phyloP scores from a whole-genome alignment of 768 basidiomycete species.

The Tulasnella sp. region DNA sequence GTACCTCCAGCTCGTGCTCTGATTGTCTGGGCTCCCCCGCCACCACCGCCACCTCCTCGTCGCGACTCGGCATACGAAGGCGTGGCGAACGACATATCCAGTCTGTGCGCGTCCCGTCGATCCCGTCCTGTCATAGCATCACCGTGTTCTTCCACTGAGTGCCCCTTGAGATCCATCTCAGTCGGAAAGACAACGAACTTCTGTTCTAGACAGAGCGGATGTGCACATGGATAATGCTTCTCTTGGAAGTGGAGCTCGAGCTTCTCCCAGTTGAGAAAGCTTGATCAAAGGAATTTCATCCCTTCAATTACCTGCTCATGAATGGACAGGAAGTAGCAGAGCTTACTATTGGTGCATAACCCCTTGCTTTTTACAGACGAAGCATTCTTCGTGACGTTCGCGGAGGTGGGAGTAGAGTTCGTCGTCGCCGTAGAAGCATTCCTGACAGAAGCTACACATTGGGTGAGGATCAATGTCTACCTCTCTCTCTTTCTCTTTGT shows the following conservation, averaged over 20 bases:
- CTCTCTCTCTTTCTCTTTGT: conserved; percentile 24
- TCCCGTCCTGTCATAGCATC: conserved; percentile 60
- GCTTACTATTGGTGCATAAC: conserved; percentile 78
- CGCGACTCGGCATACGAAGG: conserved; percentile 19
- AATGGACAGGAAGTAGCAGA: conserved; percentile 4
- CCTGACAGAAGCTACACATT: conserved; percentile 78
- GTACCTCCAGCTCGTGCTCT: too few species aligned
- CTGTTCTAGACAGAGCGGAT: conserved; percentile 59
- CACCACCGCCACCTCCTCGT: conserved; percentile 30
- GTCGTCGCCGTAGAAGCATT: conserved; percentile 87
- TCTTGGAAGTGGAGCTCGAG: conserved; percentile 29
- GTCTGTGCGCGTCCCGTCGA: conserved; percentile 52
- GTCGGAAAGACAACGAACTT: conserved; percentile 95
- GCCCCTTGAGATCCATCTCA: conserved; percentile 79
- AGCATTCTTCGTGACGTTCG: conserved; percentile 90
- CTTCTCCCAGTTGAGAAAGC: conserved; percentile 68
- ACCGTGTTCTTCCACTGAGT: conserved; percentile 77
- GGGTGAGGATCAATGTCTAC: conserved; percentile 41
- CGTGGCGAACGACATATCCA: conserved; percentile 55
- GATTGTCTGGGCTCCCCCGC: conserved; percentile 29
- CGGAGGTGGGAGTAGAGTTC: conserved; percentile 92
- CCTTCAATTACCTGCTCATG: not conserved
- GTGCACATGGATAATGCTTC: conserved; percentile 68
- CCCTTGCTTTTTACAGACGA: conserved; percentile 78
- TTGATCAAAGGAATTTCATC: conserved; percentile 26